phyloP scores from a whole-genome alignment of 202 grass and related monocot genomes.

The Digitaria exilis region DNA sequence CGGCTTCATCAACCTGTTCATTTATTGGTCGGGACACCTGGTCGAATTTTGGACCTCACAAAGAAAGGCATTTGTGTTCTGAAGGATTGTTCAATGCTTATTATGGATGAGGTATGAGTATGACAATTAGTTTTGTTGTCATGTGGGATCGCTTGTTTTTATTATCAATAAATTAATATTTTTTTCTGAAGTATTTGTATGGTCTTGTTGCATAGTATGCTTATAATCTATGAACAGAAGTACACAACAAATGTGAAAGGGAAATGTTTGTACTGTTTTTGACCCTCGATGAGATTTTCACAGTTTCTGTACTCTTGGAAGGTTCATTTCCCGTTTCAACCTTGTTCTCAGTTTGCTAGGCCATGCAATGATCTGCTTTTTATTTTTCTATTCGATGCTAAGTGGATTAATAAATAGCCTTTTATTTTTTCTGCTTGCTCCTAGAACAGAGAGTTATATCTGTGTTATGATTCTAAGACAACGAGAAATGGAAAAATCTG shows the following conservation, averaged over 20 bases:
- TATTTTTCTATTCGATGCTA: not conserved
- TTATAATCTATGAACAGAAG: no score
- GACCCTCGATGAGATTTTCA: not conserved
- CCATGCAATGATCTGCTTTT: no score
- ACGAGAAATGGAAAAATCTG: not conserved
- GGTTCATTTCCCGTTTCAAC: not conserved
- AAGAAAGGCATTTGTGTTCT: constrained; percentile 80
- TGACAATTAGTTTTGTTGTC: not conserved
- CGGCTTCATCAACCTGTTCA: constrained; percentile 88
- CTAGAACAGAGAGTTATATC: not conserved
- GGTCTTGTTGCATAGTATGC: no score
- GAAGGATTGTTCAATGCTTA: constrained; percentile 80
- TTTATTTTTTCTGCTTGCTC: not conserved
- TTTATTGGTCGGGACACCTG: constrained; percentile 81
- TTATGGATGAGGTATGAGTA: constrained; percentile 99
- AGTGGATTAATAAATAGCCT: not conserved
- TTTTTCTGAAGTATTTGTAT: not conserved
- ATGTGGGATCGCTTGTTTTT: not conserved
- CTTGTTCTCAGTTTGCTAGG: not conserved
- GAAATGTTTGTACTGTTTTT: no score
- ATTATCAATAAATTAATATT: no score
- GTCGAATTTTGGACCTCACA: constrained; percentile 71
- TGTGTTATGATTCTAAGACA: not conserved
- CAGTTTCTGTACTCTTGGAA: not conserved
- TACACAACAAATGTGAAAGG: not conserved